phyloP scores from a whole-genome alignment of 2,329 filamentous ascomycete genomes.

The Trichophyton mentagrophytes region DNA sequence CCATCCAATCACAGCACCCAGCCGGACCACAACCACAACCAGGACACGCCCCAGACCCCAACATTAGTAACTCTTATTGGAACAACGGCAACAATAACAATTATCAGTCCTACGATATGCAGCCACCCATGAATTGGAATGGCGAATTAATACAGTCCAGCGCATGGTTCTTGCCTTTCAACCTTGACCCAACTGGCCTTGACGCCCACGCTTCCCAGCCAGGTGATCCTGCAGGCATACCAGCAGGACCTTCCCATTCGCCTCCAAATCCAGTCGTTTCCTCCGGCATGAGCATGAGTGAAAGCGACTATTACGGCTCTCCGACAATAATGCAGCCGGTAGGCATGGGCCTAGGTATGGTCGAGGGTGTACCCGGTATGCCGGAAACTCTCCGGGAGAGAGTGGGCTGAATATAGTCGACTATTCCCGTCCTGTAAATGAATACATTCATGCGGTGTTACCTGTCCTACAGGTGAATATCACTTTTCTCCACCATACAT shows the following conservation, averaged over 20 bases:
- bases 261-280: background rate
- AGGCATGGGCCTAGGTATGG: background rate
- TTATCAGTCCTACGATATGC: slow-evolving; percentile 1
- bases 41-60: background rate
- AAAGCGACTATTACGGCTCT: background rate
- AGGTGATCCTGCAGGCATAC: background rate
- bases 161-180: slow-evolving; percentile 89
- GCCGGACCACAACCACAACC: background rate
- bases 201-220: slow-evolving; percentile 3
- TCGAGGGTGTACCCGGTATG: background rate
- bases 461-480: background rate
- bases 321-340: background rate
- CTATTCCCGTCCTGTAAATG: background rate
- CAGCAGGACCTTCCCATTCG: background rate
- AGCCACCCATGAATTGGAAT: slow-evolving; percentile 15
- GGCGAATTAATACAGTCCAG: slow-evolving; percentile 37
- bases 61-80: slow-evolving; percentile 23
- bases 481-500: background rate
- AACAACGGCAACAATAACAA: slow-evolving; percentile 25
- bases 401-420: background rate
- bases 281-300: slow-evolving; percentile 1
- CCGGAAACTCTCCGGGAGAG: background rate
- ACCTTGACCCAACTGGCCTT: slow-evolving; percentile 54
- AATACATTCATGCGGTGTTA: background rate
- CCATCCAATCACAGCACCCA: slow-evolving; percentile 2